Conservation (phyloP, 192 early-diverging fungal species). For the Chytriomyces hyalinus region DNA sequence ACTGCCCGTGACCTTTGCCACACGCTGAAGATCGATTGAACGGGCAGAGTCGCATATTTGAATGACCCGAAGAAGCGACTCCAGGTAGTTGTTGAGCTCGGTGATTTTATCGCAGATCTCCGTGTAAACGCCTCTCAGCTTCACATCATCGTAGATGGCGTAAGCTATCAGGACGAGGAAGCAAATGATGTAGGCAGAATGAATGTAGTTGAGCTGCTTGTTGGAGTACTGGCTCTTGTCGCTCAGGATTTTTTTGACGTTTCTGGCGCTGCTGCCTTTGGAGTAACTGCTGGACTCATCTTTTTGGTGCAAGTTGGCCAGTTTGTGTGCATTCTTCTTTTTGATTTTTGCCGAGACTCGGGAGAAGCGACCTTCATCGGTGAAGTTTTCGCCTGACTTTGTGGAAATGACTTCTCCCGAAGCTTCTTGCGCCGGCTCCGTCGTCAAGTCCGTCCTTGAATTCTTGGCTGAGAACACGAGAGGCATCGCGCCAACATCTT, state of each 20-base stretch:
- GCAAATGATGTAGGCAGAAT: slow-evolving; percentile 32
- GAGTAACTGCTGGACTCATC: slow-evolving; percentile 4
- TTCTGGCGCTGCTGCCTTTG: slow-evolving; percentile 22
- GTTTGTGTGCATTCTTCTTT: background rate
- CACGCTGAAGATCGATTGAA: slow-evolving; percentile 30
- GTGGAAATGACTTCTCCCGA: slow-evolving; percentile 1
- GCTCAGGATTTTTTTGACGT: slow-evolving; percentile 37
- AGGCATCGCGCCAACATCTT: slow-evolving; percentile 21
- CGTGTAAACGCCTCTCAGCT: slow-evolving; percentile 16
- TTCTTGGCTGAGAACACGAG: slow-evolving; percentile 39
- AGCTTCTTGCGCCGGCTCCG: background rate
- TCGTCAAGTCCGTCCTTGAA: slow-evolving; percentile 18
- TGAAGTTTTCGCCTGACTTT: background rate
- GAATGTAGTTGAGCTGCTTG: slow-evolving; percentile 36
- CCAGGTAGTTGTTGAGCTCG: background rate
- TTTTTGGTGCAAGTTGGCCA: background rate
- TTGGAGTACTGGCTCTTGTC: slow-evolving; percentile 37
- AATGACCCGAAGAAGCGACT: slow-evolving; percentile 10
- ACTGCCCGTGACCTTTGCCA: background rate
- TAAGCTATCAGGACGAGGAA: slow-evolving; percentile 32
- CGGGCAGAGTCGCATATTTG: slow-evolving; percentile 35
- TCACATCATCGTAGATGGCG: slow-evolving; percentile 34
- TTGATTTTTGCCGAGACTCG: background rate
- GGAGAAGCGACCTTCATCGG: background rate
- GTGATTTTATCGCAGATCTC: slow-evolving; percentile 6